Evolutionary conservation across 228 moss, liverwort and hornwort species (phyloP), one percentile per base, ranked within the genome.

Genomic region (Sphagnum magellanicum): DNA sequence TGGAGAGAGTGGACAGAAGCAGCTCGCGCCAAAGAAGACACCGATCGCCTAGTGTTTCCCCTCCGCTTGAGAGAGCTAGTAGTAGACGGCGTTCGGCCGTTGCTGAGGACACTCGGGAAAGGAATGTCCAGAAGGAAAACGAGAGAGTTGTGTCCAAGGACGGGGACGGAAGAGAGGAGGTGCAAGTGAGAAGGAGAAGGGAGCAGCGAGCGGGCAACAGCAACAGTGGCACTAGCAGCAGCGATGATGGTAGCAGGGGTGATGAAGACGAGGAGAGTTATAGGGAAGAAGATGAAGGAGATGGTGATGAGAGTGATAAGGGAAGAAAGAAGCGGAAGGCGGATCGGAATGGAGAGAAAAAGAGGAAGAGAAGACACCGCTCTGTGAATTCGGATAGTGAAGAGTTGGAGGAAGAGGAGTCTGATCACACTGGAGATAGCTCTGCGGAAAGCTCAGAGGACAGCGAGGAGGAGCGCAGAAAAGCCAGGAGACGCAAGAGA

Each of bases 401-500:
- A 61, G 73, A 72, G 60, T 77, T 75, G 72, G 74, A 77, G 16
- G 52, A 53, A 14, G 81, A 88, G 5, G 81, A 75, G 69, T 85
- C 79, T 64, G 92, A 90, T 48, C 78, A 78, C 47, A 73, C 87
- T 0, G 81, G 87, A 11, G 74, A 63, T 52, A 73, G 79, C 65
- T 59, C n/a, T 64, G 89, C 72, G 68, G 85, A 81, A 68, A 77
- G 74, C 75, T 89, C 92, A 50, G 90, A 81, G 63, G 85, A 87
- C 57, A 94, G 86, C 64, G 90, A 89, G 70, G 83, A 83, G 67
- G 83, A 83, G 15, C 62, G 74, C 68, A 72, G 74, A 68, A 84
- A 77, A 67, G 84, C 88, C 32, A 91, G 82, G 71, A 86, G 80
- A 69, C 90, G 87, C 71, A 90, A 85, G 68, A 71, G 87, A 9